Base-by-base conservation (phyloP, 371 early-diverging fungal species). In the Catenaria anguillulae region DNA sequence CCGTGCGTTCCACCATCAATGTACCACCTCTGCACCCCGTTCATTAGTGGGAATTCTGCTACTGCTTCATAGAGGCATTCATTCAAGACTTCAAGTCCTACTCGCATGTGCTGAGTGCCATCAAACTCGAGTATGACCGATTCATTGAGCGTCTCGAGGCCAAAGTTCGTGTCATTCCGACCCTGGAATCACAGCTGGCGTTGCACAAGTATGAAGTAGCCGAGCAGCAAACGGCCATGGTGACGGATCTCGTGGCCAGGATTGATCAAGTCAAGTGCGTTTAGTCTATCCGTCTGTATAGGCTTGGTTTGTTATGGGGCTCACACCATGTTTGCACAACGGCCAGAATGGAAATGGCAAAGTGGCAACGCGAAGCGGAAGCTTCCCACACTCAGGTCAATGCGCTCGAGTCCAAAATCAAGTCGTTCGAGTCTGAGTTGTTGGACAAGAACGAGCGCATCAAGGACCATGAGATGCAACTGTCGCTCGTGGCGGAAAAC, bases 161-260 rank as follows among this genome's bases (percentile, higher is more conserved):
- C 21, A 15, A 50, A 31, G 52, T 29, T 13, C 52, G 31, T 17
- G 29, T 2, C 21, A 29, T 50, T 4, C 52, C 52, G 10, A 8
- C 8, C 29, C 52, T 50, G 29, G 52, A 50, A 31, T 29, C 12
- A 13, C 29, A 50, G 31, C 31, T 50, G 21, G 52, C 52, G 13
- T 10, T 50, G 52, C 52, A 50, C 52, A 50, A 50, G 52, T 50
- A 50, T 31, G 52, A 50, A 31, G 52, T 50, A 13, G 52, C 52
- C 0, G 52, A 50, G 29, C 26, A 50, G 31, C 52, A 50, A 6
- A 12, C 52, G 33, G 52, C 15, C 29, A 50, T 29, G 31, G 52
- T 50, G 29, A 8, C 13, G 15, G 52, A 50, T 8, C 29, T 50
- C 12, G 52, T 50, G 29, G 29, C 8, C 29, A 15, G 31, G 8